These are phyloP conservation scores for Lichtheimia corymbifera DNA, from an alignment of 371 early-diverging fungal genomes.

Conservation along the genomic window DNA sequence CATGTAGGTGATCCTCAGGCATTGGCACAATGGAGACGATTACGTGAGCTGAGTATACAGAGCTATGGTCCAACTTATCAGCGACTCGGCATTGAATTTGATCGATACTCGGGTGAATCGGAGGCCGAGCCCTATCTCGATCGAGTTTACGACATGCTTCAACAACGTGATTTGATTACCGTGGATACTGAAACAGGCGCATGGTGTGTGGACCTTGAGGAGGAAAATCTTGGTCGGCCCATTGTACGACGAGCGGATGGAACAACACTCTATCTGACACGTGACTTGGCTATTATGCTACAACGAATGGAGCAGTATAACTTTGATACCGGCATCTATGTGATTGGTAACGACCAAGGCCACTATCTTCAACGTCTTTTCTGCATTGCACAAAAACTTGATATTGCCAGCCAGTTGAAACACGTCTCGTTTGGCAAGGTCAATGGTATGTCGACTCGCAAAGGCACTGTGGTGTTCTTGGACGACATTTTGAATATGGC, in stretches of 20 bases:
- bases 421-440: constrained; percentile 96
- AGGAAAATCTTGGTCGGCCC: constrained; percentile 74
- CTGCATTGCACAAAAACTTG: constrained; percentile 74
- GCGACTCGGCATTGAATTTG: constrained; percentile 90
- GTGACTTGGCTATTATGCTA: constrained; percentile 93
- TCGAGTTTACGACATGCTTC: constrained; percentile 65
- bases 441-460: constrained; percentile 95
- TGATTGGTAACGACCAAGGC: constrained; percentile 92
- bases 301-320: constrained; percentile 77
- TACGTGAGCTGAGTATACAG: constrained; percentile 86
- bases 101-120: constrained; percentile 97
- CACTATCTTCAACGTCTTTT: constrained; percentile 94
- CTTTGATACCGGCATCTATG: constrained; percentile 88
- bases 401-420: constrained; percentile 10
- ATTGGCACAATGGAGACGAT: constrained; percentile 81
- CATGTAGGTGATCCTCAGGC: constrained; percentile 33
- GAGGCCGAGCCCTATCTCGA: constrained; percentile 74
- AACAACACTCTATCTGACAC: constrained; percentile 92
- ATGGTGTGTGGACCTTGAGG: constrained; percentile 71
- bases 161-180: constrained; percentile 19
- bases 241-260: constrained; percentile 90
- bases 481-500: constrained; percentile 93
- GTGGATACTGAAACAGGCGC: constrained; percentile 59
- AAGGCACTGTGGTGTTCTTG: constrained; percentile 94
- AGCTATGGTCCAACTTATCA: constrained; percentile 87